Conservation (phyloP, 495 filamentous ascomycete genomes). For the Aspergillus mulundensis region DNA sequence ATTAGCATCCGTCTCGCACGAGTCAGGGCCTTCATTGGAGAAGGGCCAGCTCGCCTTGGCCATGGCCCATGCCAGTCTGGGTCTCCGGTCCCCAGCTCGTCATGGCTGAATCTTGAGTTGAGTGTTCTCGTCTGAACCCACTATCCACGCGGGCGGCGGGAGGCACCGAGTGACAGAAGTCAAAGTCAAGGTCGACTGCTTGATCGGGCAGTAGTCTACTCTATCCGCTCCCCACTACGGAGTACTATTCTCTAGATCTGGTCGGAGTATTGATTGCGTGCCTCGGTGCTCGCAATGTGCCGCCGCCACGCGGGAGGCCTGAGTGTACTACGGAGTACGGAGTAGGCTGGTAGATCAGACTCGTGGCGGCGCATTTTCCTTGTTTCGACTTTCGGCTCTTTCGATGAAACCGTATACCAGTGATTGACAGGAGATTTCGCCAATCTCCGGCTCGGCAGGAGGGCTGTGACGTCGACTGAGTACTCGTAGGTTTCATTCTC, state of each 20-base stretch:
- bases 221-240: too few species aligned
- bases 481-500: too few species aligned
- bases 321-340: too few species aligned
- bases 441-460: background rate
- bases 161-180: background rate
- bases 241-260: background rate
- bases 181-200: background rate
- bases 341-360: background rate
- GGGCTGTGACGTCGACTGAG: background rate
- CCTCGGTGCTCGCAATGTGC: background rate
- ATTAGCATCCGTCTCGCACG: background rate
- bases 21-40: background rate
- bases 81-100: too few species aligned
- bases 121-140: too few species aligned
- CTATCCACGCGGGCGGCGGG: background rate
- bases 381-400: background rate
- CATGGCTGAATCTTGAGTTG: too few species aligned
- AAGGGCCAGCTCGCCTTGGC: too few species aligned
- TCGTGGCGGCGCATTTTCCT: background rate
- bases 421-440: background rate
- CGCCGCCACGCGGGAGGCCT: background rate
- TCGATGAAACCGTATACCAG: background rate
- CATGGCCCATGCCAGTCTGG: too few species aligned
- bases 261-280: background rate
- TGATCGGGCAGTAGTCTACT: too few species aligned